These are phyloP conservation scores for Collybia nuda DNA, from an alignment of 768 basidiomycete genomes.

Conservation along the genomic window DNA sequence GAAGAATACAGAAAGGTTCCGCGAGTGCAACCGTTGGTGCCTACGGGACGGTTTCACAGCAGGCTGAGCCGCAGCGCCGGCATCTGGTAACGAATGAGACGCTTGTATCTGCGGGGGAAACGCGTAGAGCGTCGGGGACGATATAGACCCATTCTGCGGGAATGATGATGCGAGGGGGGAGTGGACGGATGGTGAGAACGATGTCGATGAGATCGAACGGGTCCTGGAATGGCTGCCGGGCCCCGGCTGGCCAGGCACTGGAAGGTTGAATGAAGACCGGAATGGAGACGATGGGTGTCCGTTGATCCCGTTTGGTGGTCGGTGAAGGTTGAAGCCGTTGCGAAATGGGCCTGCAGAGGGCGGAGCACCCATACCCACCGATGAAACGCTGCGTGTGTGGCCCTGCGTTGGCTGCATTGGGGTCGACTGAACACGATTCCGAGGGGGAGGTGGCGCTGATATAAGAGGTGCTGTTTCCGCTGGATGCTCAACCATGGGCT, in stretches of 20 bases:
- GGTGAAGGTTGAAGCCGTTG: constrained; percentile 22
- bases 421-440: constrained; percentile 26
- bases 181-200: constrained; percentile 47
- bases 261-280: constrained; percentile 27
- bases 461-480: constrained; percentile 5
- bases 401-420: constrained; percentile 12
- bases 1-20: constrained; percentile 91
- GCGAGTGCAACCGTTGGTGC: constrained; percentile 83
- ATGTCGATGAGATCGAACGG: constrained; percentile 46
- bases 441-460: constrained; percentile 19
- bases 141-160: constrained; percentile 18
- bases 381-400: constrained; percentile 26
- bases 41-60: constrained; percentile 20
- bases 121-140: constrained; percentile 12
- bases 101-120: constrained; percentile 12
- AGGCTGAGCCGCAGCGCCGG: constrained; percentile 8
- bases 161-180: constrained; percentile 47
- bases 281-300: constrained; percentile 26
- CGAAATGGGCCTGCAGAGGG: constrained; percentile 30
- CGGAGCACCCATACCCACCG: constrained; percentile 15
- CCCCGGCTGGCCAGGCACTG: constrained; percentile 17
- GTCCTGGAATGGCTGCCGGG: constrained; percentile 35
- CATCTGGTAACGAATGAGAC: constrained; percentile 23
- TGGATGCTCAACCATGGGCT: constrained; percentile 16
- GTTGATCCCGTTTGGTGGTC: constrained; percentile 20